These are phyloP conservation scores for Candida arabinofermentans DNA, from an alignment of 805 yeast species.

Conservation along the genomic window DNA sequence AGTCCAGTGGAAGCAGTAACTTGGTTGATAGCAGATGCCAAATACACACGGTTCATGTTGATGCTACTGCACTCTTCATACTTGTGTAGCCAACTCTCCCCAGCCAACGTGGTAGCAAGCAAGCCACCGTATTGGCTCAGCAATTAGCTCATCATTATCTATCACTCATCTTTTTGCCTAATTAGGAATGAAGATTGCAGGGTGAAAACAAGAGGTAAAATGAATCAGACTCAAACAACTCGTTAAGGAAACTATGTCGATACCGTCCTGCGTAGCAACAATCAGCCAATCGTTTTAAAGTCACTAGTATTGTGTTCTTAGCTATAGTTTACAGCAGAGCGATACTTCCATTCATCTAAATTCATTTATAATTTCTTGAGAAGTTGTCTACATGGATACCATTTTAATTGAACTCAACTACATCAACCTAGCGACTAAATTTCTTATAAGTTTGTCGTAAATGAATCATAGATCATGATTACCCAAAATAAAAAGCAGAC, in stretches of 20 bases:
- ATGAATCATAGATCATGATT: not conserved
- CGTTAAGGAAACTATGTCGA: constrained; percentile 1
- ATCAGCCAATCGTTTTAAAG: not conserved
- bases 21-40: no score
- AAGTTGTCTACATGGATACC: no score
- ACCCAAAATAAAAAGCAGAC: not conserved
- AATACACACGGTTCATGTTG: no score
- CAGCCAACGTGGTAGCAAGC: not conserved
- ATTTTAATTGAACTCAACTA: no score
- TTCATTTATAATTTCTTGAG: no score
- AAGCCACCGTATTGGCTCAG: not conserved
- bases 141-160: not conserved
- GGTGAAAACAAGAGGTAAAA: not conserved
- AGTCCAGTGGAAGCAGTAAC: no score
- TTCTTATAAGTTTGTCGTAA: not conserved
- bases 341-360: no score
- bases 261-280: not conserved
- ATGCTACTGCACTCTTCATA: no score
- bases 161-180: not conserved
- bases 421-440: not conserved
- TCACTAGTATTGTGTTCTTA: no score
- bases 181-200: not conserved
- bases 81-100: no score
- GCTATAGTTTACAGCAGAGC: no score
- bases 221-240: not conserved